Evolutionary conservation across 805 yeast species (phyloP).

Genomic region (Yamadazyma ubonensis): DNA sequence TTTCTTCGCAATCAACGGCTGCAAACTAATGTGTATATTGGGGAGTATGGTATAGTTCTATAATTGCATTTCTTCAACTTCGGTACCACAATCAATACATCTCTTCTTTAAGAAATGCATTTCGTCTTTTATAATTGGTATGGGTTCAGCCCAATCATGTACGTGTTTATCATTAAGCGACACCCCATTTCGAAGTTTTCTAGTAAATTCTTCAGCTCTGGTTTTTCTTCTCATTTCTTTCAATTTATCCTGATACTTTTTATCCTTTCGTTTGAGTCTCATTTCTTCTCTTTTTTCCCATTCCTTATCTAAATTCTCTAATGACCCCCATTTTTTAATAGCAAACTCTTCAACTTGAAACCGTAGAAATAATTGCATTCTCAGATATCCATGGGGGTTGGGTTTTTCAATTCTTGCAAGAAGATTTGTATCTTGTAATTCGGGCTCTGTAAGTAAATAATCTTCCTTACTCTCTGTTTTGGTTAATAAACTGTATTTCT

Average conservation of each 20-base stretch:
- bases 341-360: constrained; percentile 94
- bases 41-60: constrained; percentile 13
- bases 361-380: constrained; percentile 90
- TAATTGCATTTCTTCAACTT: constrained; percentile 70
- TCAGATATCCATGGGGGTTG: constrained; percentile 89
- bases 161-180: constrained; percentile 58
- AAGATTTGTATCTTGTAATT: constrained; percentile 65
- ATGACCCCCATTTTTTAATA: constrained; percentile 91
- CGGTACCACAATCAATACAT: constrained; percentile 81
- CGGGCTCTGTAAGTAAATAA: constrained; percentile 91
- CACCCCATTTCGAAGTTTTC: constrained; percentile 60
- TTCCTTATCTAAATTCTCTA: constrained; percentile 86
- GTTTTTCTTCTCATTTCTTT: constrained; percentile 88
- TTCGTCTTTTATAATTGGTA: constrained; percentile 15
- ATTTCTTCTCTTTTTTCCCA: constrained; percentile 81
- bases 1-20: constrained; percentile 4
- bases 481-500: constrained; percentile 85
- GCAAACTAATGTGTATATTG: constrained; percentile 1
- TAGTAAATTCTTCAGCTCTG: constrained; percentile 85
- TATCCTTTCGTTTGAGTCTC: constrained; percentile 71
- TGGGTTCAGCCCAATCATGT: constrained; percentile 68
- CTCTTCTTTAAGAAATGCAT: constrained; percentile 50
- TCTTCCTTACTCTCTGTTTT: constrained; percentile 95
- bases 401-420: constrained; percentile 83
- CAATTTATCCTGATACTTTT: constrained; percentile 72